These are phyloP conservation scores for Nicotiana undulata DNA, from an alignment of 257 asterid genomes.

Conservation along the genomic window DNA sequence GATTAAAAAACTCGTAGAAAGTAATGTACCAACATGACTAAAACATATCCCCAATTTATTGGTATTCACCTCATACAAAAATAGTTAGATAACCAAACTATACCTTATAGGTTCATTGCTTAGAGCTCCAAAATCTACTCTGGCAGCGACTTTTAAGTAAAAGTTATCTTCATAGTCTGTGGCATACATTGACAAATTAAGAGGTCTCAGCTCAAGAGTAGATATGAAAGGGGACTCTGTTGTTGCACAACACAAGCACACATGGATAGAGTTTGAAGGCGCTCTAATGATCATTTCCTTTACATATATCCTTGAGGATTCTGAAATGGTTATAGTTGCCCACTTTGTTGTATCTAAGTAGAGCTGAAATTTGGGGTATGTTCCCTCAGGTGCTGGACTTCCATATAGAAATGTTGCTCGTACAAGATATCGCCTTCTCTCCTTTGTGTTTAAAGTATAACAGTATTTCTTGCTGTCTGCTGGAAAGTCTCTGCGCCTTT, in stretches of 20 bases:
- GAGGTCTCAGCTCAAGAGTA: slow-evolving; percentile 82
- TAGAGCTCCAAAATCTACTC: slow-evolving; percentile 84
- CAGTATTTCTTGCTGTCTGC: slow-evolving; percentile 69
- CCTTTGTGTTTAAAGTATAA: slow-evolving; percentile 56
- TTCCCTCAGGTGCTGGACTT: slow-evolving; percentile 32
- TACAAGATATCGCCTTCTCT: slow-evolving; percentile 69
- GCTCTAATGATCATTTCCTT: slow-evolving; percentile 93
- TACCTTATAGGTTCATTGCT: slow-evolving; percentile 57
- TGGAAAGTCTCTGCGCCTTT: slow-evolving; percentile 66
- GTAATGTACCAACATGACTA: not conserved
- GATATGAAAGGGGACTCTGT: slow-evolving; percentile 88
- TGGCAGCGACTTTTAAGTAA: slow-evolving; percentile 64
- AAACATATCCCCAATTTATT: not conserved
- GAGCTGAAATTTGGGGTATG: slow-evolving; percentile 85
- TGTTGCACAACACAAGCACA: slow-evolving; percentile 89
- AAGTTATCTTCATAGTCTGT: slow-evolving; percentile 81
- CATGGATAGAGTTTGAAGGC: slow-evolving; percentile 51
- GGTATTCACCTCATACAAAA: too few species aligned
- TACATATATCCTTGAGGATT: slow-evolving; percentile 54
- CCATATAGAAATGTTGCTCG: slow-evolving; percentile 85
- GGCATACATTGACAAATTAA: slow-evolving; percentile 87
- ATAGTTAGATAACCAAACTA: not conserved
- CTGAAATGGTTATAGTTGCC: slow-evolving; percentile 73
- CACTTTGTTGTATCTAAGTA: slow-evolving; percentile 83
- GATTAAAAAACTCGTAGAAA: not conserved